Conservation (phyloP, 768 basidiomycete genomes). For the Phylloporus rhodoxanthus region DNA sequence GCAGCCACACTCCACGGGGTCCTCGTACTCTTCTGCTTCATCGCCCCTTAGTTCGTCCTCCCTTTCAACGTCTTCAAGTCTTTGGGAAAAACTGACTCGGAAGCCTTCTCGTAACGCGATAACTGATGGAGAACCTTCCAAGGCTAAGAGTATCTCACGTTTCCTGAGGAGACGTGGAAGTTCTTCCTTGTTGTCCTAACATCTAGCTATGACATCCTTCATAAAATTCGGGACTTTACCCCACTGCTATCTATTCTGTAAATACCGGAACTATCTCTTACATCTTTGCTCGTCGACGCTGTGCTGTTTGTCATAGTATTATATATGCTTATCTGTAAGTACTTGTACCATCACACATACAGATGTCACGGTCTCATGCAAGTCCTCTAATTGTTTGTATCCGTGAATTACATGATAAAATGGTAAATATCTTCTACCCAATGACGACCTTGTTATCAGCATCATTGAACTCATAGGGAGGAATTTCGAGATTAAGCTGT, state of each 20-base stretch:
- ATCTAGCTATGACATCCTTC: conserved; percentile 1
- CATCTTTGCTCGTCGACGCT: background rate
- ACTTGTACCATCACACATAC: background rate
- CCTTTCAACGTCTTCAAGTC: conserved; percentile 6
- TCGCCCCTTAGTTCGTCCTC: conserved; percentile 2
- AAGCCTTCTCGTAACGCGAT: conserved; percentile 13
- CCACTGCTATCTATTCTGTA: background rate
- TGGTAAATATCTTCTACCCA: conserved; percentile 45
- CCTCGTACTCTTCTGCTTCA: background rate
- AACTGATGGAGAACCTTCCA: conserved; percentile 10
- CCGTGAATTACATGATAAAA: conserved; percentile 16
- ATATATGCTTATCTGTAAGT: too few relatives aligned
- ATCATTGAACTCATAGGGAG: conserved; percentile 82
- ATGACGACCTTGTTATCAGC: conserved; percentile 81
- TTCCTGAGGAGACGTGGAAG: conserved; percentile 15
- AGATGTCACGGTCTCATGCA: conserved; percentile 5
- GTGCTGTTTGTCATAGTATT: too few relatives aligned
- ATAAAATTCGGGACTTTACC: background rate
- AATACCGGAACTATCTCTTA: background rate
- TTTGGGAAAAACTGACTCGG: conserved; percentile 24
- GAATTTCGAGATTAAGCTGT: conserved; percentile 91
- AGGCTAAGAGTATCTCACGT: conserved; percentile 17
- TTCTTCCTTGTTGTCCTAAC: conserved; percentile 6
- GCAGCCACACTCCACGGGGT: conserved; percentile 1
- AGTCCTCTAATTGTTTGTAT: conserved; percentile 21